Conservation (phyloP, 352 stramenopile species). For the Pythium aristosporum region DNA sequence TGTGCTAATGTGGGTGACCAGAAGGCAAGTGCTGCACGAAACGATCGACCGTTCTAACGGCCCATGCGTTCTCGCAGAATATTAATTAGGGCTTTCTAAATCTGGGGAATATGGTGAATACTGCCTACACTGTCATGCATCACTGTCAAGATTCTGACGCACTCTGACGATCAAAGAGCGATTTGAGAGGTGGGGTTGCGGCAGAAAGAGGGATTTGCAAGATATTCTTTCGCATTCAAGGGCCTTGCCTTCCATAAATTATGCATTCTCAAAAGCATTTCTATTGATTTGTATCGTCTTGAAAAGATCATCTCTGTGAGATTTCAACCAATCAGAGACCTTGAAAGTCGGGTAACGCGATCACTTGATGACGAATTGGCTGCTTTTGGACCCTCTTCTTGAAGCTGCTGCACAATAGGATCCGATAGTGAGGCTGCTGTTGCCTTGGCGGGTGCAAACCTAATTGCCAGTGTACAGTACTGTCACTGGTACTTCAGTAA, state of each 20-base stretch:
- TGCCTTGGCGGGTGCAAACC: neutral
- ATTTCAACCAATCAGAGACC: slow-evolving; percentile 10
- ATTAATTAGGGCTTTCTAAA: no score
- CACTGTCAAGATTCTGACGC: no score
- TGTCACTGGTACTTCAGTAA: no score
- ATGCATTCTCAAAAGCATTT: neutral
- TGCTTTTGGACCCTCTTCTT: neutral
- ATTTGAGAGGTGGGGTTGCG: neutral
- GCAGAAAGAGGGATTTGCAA: neutral
- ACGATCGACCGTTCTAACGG: no score
- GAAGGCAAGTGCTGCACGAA: no score
- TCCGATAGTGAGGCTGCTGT: neutral
- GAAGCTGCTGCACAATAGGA: neutral
- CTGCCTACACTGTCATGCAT: no score
- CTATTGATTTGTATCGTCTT: neutral
- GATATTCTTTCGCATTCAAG: no score
- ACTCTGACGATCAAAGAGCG: no score
- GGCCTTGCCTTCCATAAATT: neutral
- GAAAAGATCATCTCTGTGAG: neutral
- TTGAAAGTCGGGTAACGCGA: slow-evolving; percentile 9
- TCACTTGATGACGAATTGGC: slow-evolving; percentile 8
- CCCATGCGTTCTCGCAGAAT: no score
- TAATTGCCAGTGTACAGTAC: no score
- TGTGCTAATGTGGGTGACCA: no score
- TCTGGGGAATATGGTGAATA: no score